Base-by-base conservation (phyloP, 495 filamentous ascomycete species). In the Astrothelium macrocarpum region DNA sequence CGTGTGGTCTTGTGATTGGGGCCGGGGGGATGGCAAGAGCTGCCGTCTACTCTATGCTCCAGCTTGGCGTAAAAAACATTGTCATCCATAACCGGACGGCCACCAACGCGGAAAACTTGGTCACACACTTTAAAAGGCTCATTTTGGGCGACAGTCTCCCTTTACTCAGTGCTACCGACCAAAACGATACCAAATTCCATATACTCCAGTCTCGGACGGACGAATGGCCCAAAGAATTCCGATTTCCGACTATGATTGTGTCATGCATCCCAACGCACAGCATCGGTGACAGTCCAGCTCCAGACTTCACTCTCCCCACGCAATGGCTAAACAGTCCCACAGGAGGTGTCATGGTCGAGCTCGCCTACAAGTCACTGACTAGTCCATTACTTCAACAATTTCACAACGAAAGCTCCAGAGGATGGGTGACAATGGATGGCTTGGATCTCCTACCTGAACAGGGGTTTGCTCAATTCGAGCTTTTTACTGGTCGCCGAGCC, bases 11-110 rank as follows among this genome's bases (percentile, higher is more conserved):
- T 2, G 85, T 94, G 12, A 82, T 91, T 63, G 90, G 90, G 25
- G 89, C 90, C 0, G 90, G 90, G 34, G 89, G 89, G 1, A 92
- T 91, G 87, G 89, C 87, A 14, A 80, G 90, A 42, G 86, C 89
- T 1, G 87, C 65, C 28, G 82, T 91, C 32, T 92, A 92, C 66
- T 87, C 90, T 4, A 80, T 94, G 73, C 83, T 90, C 29, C 86
- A 87, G 67, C 78, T 92, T 1, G 89, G 89, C 7, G 90, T 89
- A 64, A 83, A 85, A 9, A 86, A 88, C 65, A 86, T 94, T n/a
- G 90, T 90, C 69, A 80, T 92, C 58, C 85, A 83, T 67, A 91
- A 92, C 64, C 79, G 88, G n/a, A 90, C 86, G 0, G 69, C 77
- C 31, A 74, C 73, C 4, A 82, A 82, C 28, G 88, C 88, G 0